These are phyloP conservation scores for Trebouxiophyceae sp. DNA, from an alignment of 163 green algal species.

Conservation along the genomic window DNA sequence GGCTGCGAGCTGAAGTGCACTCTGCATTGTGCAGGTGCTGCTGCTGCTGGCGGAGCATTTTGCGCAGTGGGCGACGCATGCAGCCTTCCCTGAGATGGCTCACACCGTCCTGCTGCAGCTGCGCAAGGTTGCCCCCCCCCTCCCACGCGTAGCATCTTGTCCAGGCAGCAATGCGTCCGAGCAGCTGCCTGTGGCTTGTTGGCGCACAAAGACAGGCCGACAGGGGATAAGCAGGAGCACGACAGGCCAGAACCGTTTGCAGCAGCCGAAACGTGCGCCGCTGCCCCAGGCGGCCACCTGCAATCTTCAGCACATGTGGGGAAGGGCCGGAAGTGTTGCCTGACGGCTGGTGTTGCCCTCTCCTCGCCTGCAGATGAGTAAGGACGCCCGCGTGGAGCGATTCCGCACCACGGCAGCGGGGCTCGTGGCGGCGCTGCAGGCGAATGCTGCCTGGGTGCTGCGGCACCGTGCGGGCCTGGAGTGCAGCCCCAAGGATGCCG, in stretches of 20 bases:
- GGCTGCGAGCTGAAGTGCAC: background rate
- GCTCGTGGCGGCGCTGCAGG: constrained; percentile 54
- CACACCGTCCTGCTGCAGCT: constrained; percentile 59
- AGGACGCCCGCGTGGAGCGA: constrained; percentile 25
- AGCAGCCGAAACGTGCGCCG: too few relatives aligned
- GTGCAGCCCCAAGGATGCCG: constrained; percentile 78
- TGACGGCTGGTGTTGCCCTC: too few relatives aligned
- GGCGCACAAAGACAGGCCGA: background rate
- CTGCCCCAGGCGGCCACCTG: too few relatives aligned
- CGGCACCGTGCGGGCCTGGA: constrained; percentile 51
- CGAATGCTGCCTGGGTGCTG: constrained; percentile 59
- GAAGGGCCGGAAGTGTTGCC: too few relatives aligned
- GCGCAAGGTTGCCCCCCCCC: constrained; percentile 52
- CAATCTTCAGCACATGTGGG: too few relatives aligned
- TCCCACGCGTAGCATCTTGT: background rate
- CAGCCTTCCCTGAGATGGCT: constrained; percentile 84
- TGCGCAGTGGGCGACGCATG: constrained; percentile 58
- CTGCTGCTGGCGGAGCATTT: constrained; percentile 76
- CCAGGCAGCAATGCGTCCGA: background rate
- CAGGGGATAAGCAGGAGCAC: too few relatives aligned
- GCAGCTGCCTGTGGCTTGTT: constrained; percentile 2
- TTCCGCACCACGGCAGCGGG: constrained; percentile 40
- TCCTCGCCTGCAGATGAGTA: background rate
- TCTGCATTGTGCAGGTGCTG: constrained; percentile 34
- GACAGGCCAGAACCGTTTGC: too few relatives aligned